phyloP scores from a whole-genome alignment of 106 monocot species.

The Triglochin maritima region DNA sequence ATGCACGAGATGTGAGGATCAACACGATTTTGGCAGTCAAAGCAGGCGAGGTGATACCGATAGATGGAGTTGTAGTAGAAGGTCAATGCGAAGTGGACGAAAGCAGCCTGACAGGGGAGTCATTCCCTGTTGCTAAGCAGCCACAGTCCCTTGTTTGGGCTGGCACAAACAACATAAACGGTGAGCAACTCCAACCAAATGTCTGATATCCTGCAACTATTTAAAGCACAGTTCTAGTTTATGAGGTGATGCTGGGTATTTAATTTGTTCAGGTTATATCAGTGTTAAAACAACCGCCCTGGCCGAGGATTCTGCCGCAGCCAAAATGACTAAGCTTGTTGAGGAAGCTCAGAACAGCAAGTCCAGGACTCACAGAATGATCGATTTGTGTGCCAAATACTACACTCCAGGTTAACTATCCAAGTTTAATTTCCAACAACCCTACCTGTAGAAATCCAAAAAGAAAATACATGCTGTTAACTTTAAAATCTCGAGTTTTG shows the following conservation, averaged over 20 bases:
- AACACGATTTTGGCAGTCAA: conserved; percentile 66
- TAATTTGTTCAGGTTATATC: conserved; percentile 55
- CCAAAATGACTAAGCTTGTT: conserved; percentile 86
- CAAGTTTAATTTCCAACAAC: not conserved
- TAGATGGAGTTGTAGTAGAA: conserved; percentile 77
- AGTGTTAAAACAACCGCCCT: conserved; percentile 81
- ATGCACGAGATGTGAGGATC: conserved; percentile 51
- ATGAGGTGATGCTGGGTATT: not conserved
- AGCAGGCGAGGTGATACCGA: conserved; percentile 87
- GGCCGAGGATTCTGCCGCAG: conserved; percentile 85
- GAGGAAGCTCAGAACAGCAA: conserved; percentile 95
- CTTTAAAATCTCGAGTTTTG: too few species aligned
- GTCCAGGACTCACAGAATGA: conserved; percentile 69
- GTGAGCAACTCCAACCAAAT: conserved; percentile 4
- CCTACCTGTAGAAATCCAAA: too few species aligned
- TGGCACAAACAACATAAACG: conserved; percentile 84
- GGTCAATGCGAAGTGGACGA: conserved; percentile 83
- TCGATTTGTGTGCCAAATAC: conserved; percentile 78
- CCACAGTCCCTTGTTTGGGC: conserved; percentile 73
- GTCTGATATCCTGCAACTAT: not conserved
- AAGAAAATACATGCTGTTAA: too few species aligned
- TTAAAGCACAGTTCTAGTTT: too few species aligned
- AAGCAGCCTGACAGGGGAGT: conserved; percentile 81
- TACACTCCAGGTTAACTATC: conserved; percentile 75
- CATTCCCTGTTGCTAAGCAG: conserved; percentile 77